Percentiles rank a stretch among this genome's conserved stretches.
These are phyloP conservation scores for Pseudogymnoascus pannorum DNA, from an alignment of 2,329 filamentous ascomycete genomes.

Conservation along the genomic window DNA sequence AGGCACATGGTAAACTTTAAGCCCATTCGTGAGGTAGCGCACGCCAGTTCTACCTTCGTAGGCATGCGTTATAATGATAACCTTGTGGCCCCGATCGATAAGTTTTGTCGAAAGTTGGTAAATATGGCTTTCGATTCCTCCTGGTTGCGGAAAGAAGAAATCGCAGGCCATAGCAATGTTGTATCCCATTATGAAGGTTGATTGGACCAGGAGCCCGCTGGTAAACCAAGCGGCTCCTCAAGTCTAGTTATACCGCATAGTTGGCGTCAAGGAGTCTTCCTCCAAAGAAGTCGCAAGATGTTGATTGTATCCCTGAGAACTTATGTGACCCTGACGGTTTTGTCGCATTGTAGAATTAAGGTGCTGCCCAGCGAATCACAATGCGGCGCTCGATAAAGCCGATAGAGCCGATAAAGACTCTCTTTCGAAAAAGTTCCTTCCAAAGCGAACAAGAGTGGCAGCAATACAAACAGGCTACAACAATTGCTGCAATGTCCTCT, in stretches of 20 bases:
- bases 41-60: slow-evolving; percentile 87
- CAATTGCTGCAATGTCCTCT: slow-evolving; percentile 1
- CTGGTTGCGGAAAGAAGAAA: slow-evolving; percentile 97
- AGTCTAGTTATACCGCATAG: slow-evolving; percentile 1
- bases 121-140: slow-evolving; percentile 95
- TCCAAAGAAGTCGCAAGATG: slow-evolving; percentile 4
- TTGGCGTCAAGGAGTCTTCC: neutral
- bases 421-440: slow-evolving; percentile 8
- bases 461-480: neutral
- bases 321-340: neutral
- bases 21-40: slow-evolving; percentile 90
- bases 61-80: slow-evolving; percentile 93
- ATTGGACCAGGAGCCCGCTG: slow-evolving; percentile 2
- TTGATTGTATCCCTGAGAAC: slow-evolving; percentile 4
- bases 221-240: neutral
- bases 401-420: slow-evolving; percentile 7
- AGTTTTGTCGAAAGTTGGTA: slow-evolving; percentile 96
- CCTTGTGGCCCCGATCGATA: slow-evolving; percentile 94
- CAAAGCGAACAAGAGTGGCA: neutral
- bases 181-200: slow-evolving; percentile 36
- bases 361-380: neutral
- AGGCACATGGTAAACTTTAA: slow-evolving; percentile 97
- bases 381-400: neutral
- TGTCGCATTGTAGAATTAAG: slow-evolving; percentile 2
- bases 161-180: slow-evolving; percentile 92